phyloP scores from a whole-genome alignment of 2,329 filamentous ascomycete species.

The Alternaria sp. region DNA sequence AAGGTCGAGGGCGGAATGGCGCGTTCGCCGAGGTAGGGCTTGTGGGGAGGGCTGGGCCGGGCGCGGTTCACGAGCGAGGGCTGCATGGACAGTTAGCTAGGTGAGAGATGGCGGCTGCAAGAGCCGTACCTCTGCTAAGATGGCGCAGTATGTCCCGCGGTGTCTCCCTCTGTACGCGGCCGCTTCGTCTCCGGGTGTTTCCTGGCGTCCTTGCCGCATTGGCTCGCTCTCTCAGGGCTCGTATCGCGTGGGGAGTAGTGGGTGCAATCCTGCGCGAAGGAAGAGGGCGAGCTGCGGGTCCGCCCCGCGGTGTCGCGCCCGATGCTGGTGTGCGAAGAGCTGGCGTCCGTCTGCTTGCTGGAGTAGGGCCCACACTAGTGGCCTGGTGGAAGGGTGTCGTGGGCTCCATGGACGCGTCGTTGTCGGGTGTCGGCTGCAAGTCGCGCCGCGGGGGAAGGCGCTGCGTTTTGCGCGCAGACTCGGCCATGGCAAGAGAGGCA shows the following conservation, averaged over 20 bases:
- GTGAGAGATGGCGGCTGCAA: neutral
- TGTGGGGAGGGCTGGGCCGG: conserved; percentile 57
- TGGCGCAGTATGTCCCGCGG: conserved; percentile 62
- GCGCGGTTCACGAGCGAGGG: conserved; percentile 58
- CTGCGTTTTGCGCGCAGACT: conserved; percentile 47
- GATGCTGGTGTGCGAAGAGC: conserved; percentile 45
- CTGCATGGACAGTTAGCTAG: conserved; percentile 34
- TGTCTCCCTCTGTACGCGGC: conserved; percentile 60
- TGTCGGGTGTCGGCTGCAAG: conserved; percentile 33
- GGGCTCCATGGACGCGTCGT: conserved; percentile 22
- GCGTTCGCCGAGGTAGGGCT: conserved; percentile 32
- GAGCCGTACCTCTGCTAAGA: conserved; percentile 56
- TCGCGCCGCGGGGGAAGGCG: conserved; percentile 41
- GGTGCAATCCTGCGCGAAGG: conserved; percentile 51
- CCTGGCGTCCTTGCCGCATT: conserved; percentile 59
- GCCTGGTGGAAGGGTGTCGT: conserved; percentile 47
- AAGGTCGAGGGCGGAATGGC: conserved; percentile 49
- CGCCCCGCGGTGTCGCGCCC: conserved; percentile 43
- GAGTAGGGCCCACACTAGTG: conserved; percentile 42
- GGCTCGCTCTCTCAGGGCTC: conserved; percentile 60
- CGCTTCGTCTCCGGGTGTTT: conserved; percentile 57
- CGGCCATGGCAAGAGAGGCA: conserved; percentile 37
- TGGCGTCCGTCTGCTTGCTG: conserved; percentile 41
- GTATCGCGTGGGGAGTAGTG: conserved; percentile 62
- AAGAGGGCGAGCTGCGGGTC: conserved; percentile 41